These are phyloP conservation scores for Hypoxylon sp. DNA, from an alignment of 2,329 filamentous ascomycete genomes.

Conservation along the genomic window DNA sequence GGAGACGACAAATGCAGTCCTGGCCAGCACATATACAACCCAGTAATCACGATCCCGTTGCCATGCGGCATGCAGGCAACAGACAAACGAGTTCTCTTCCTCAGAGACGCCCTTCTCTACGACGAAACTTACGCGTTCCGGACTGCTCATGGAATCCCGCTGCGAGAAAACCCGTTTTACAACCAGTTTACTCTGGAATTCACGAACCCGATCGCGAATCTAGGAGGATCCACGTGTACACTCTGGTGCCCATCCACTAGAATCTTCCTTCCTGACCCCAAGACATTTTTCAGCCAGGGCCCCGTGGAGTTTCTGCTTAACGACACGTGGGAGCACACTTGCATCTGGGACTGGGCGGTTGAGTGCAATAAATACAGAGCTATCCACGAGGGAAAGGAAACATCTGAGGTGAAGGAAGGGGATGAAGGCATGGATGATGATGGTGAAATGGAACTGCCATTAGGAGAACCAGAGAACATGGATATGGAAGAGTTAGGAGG, in stretches of 20 bases:
- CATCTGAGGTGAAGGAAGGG: neutral
- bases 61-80: neutral
- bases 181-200: constrained; percentile 9
- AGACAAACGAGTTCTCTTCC: neutral
- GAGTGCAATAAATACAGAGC: neutral
- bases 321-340: constrained; percentile 2
- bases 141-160: constrained; percentile 2
- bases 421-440: neutral
- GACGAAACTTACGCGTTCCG: constrained; percentile 4
- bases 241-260: constrained; percentile 16
- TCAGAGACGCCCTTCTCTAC: constrained; percentile 4
- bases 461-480: too few species aligned
- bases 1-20: neutral
- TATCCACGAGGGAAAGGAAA: neutral
- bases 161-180: constrained; percentile 6
- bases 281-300: neutral
- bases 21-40: neutral
- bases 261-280: constrained; percentile 6
- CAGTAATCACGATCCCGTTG: constrained; percentile 10
- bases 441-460: neutral
- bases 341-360: constrained; percentile 11
- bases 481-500: neutral
- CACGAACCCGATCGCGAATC: neutral
- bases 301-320: neutral
- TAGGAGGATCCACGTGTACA: neutral